phyloP scores from a whole-genome alignment of 768 basidiomycete genomes.

The Trichaptum fuscoviolaceum region DNA sequence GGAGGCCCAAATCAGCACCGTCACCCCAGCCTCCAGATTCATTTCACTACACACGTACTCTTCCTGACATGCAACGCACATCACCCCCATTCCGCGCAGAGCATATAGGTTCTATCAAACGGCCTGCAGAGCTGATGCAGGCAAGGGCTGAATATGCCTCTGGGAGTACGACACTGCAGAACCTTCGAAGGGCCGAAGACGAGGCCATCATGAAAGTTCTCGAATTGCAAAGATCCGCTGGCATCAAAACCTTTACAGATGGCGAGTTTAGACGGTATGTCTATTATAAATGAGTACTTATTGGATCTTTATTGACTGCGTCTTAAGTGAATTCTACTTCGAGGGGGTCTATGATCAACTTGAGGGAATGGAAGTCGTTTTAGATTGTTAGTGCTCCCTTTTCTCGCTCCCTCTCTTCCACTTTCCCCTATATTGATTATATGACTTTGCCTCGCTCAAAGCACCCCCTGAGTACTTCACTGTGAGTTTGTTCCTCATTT shows the following conservation, averaged over 20 bases:
- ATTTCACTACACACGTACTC: too few relatives aligned
- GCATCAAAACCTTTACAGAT: conserved; percentile 18
- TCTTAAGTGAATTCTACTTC: conserved; percentile 10
- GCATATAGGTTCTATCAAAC: conserved; percentile 19
- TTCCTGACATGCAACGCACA: too few relatives aligned
- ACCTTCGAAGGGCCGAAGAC: conserved; percentile 16
- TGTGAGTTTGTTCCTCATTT: too few relatives aligned
- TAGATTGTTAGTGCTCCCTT: conserved; percentile 7
- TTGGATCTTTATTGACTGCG: not conserved
- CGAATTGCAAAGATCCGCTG: conserved; percentile 14
- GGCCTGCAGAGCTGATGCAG: conserved; percentile 16
- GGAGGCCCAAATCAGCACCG: too few relatives aligned
- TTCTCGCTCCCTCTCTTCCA: too few relatives aligned
- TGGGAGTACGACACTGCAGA: conserved; percentile 10
- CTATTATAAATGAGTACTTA: not conserved
- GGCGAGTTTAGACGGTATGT: conserved; percentile 16
- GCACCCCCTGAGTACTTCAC: too few relatives aligned
- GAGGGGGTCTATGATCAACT: conserved; percentile 27
- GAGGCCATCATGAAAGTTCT: conserved; percentile 16
- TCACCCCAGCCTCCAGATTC: too few relatives aligned
- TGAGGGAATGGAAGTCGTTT: conserved; percentile 19
- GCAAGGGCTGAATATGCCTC: conserved; percentile 11
- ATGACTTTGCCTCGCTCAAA: too few relatives aligned
- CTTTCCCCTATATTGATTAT: conserved; percentile 11
- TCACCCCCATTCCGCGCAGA: conserved; percentile 19